A percentile compares a stretch with the other conserved stretches of the same genome.
Evolutionary conservation across 129 eudicot species (phyloP).

Genomic region (Kitagawia praeruptora): DNA sequence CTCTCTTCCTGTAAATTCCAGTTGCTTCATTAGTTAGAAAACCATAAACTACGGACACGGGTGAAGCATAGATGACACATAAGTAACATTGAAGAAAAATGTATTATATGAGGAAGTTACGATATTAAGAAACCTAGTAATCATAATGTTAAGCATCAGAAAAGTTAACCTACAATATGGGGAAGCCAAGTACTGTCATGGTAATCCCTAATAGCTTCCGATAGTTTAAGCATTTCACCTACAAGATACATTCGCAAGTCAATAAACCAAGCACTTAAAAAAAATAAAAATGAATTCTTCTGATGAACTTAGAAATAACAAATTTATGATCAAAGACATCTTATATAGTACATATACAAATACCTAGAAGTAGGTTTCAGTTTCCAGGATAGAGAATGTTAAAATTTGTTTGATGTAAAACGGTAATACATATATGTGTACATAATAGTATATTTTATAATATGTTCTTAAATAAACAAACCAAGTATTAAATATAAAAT

Average conservation of each 20-base stretch:
- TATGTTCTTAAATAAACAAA: too few relatives aligned
- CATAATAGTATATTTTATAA: neutral
- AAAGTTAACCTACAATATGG: conserved; percentile 52
- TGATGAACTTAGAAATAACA: neutral
- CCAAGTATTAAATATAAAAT: neutral
- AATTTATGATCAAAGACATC: neutral
- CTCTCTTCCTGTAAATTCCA: neutral
- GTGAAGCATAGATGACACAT: neutral
- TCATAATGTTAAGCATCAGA: neutral
- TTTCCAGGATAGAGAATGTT: neutral
- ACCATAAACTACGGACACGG: neutral
- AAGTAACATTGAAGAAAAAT: neutral
- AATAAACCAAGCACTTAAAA: neutral
- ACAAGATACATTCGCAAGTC: neutral
- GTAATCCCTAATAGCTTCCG: conserved; percentile 95
- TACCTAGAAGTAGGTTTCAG: neutral
- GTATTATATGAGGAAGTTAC: neutral
- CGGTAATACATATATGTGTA: neutral
- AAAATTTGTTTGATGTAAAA: too few relatives aligned
- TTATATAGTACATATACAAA: neutral
- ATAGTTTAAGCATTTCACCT: conserved; percentile 93
- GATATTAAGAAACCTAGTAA: neutral
- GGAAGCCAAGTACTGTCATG: conserved; percentile 83
- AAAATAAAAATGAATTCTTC: neutral
- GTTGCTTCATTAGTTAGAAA: neutral